phyloP scores from a whole-genome alignment of 768 basidiomycete genomes.

The Serendipita indica region DNA sequence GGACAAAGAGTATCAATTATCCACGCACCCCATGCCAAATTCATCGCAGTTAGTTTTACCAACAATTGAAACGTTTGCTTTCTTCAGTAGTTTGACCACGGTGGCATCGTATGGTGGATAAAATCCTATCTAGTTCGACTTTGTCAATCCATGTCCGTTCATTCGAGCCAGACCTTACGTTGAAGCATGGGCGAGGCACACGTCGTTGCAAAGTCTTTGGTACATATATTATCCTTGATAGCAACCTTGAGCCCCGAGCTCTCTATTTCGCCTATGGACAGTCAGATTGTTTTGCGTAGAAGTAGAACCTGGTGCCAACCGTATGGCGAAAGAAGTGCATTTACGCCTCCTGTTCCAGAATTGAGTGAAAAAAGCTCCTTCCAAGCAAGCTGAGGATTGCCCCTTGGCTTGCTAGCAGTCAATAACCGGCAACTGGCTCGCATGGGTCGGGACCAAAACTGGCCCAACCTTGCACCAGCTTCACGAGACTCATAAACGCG shows the following conservation, averaged over 20 bases:
- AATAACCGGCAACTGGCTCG: too few relatives aligned
- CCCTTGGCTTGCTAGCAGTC: too few relatives aligned
- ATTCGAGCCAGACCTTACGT: conserved; percentile 26
- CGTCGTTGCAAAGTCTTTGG: conserved; percentile 45
- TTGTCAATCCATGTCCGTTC: not conserved
- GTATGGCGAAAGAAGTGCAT: too few relatives aligned
- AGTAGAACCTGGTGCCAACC: too few relatives aligned
- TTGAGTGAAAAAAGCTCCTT: too few relatives aligned
- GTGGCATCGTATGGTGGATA: conserved; percentile 76
- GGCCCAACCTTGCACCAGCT: too few relatives aligned
- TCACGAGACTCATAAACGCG: too few relatives aligned
- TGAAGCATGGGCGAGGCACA: conserved; percentile 66
- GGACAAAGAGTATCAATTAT: not conserved
- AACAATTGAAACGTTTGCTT: conserved; percentile 51
- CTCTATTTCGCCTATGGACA: not conserved
- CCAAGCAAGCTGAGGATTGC: too few relatives aligned
- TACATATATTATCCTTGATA: conserved; percentile 82
- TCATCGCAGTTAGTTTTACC: conserved; percentile 96
- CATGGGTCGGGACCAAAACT: too few relatives aligned
- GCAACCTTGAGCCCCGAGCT: conserved; percentile 47
- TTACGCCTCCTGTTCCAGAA: too few relatives aligned
- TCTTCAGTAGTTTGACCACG: conserved; percentile 47
- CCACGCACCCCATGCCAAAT: conserved; percentile 91
- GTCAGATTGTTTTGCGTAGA: not conserved
- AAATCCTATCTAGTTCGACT: conserved; percentile 37